Base-by-base conservation (phyloP, 2,329 filamentous ascomycete species). In the Fusarium duplospermum region DNA sequence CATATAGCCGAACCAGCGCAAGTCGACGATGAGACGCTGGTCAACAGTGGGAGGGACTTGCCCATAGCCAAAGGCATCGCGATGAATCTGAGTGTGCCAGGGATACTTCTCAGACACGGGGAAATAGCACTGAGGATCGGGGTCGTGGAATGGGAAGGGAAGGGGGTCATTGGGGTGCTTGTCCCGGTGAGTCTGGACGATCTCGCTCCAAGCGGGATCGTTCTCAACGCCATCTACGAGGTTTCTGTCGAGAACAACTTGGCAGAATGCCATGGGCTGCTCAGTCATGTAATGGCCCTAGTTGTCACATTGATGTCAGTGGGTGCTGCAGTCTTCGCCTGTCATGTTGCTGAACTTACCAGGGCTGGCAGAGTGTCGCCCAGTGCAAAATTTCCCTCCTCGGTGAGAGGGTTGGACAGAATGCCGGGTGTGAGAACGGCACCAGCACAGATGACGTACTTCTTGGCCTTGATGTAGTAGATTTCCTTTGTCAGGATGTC, bases 1-100 rank as follows among this genome's bases (percentile, higher is more conserved):
- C 50, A 65, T 57, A 5, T 65, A 67, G 24, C 47, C 52, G 64
- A 67, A 67, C 64, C 64, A 67, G 27, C 64, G 64, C 8, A 65
- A 47, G 33, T 67, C 64, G 0, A 67, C 64, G 0, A 65, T 38
- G 0, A 67, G 64, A 0, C 64, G 64, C 45, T 67, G 64, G 4
- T 67, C 64, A 1, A 67, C 42, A 24, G 64, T 65, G 0, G 64
- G 45, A 0, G 61, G 64, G 0, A 67, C 64, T 1, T 67, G 61
- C 2, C 61, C 64, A 8, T 67, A 67, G 0, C 61, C 64, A 9
- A 67, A 67, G 4, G 64, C 61, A 31, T 67, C 64, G 0, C 64
- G 64, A 3, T 57, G 64, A 4, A 67, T 65, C 38, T 67, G 61
- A 4, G 64, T 65, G 4, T 67, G 64, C 64, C 45, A 67, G 3